These are phyloP conservation scores for Sphaerosporella brunnea DNA, from an alignment of 495 filamentous ascomycete species.

Conservation along the genomic window DNA sequence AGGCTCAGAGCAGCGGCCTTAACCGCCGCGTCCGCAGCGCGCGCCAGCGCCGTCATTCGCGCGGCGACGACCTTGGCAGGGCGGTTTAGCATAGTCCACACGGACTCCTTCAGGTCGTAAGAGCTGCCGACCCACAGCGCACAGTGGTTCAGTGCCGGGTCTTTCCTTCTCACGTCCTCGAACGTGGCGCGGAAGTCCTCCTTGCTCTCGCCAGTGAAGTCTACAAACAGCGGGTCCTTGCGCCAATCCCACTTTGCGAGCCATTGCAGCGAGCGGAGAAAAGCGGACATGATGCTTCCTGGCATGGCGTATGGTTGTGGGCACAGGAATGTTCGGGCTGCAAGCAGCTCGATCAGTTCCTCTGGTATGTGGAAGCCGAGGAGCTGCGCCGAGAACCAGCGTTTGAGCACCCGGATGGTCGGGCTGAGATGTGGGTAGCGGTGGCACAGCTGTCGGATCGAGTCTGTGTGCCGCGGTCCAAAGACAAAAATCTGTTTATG, in stretches of 20 bases:
- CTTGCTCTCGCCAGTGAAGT: constrained; percentile 35
- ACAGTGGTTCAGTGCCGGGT: constrained; percentile 70
- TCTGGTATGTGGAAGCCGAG: constrained; percentile 52
- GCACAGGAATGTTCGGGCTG: constrained; percentile 55
- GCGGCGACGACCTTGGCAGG: constrained; percentile 70
- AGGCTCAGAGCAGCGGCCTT: constrained; percentile 40
- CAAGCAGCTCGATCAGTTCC: constrained; percentile 68
- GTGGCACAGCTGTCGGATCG: constrained; percentile 58
- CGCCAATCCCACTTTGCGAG: constrained; percentile 86
- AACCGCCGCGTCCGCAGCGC: constrained; percentile 45
- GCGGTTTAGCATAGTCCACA: constrained; percentile 49
- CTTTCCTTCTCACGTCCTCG: constrained; percentile 62
- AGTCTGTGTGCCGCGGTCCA: constrained; percentile 60
- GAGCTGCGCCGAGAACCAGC: constrained; percentile 75
- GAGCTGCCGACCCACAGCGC: constrained; percentile 69
- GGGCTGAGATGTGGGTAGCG: constrained; percentile 65
- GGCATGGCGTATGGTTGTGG: constrained; percentile 68
- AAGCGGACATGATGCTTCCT: constrained; percentile 60
- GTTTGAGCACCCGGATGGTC: constrained; percentile 72
- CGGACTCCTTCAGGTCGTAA: constrained; percentile 54
- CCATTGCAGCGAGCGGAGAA: constrained; percentile 58
- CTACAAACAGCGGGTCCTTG: constrained; percentile 57
- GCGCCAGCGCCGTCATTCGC: constrained; percentile 64
- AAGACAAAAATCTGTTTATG: constrained; percentile 57
- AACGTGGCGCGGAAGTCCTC: constrained; percentile 35